Percentiles rank a stretch among this genome's conserved stretches.
These are phyloP conservation scores for Santalum album DNA, from an alignment of 164 flowering plant species.

Conservation along the genomic window DNA sequence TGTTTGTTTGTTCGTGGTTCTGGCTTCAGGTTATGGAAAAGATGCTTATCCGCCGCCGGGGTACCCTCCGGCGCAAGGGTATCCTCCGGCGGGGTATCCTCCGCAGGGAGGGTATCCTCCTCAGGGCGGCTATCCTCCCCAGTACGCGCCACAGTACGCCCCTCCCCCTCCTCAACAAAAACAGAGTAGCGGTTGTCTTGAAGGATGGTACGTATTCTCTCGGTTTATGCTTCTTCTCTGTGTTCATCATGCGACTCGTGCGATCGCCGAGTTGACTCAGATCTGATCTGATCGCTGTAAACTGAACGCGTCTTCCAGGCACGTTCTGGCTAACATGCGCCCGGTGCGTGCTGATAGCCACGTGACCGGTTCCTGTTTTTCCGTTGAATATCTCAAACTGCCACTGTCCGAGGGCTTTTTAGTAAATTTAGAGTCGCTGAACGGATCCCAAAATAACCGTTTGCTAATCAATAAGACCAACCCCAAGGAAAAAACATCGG, in stretches of 20 bases:
- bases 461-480: no score
- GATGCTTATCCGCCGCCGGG: slow-evolving; percentile 1
- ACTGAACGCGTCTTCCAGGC: neutral
- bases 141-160: slow-evolving; percentile 19
- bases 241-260: no score
- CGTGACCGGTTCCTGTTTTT: no score
- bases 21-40: neutral
- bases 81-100: slow-evolving; percentile 27
- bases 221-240: slow-evolving; percentile 3
- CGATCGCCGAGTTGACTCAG: neutral
- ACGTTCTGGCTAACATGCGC: neutral
- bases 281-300: slow-evolving; percentile 8
- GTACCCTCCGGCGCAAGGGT: neutral
- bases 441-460: no score
- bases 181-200: slow-evolving; percentile 26
- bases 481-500: no score
- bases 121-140: slow-evolving; percentile 21
- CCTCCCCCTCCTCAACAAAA: slow-evolving; percentile 36
- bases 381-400: no score
- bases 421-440: no score
- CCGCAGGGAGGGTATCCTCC: slow-evolving; percentile 10
- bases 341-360: neutral
- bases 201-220: slow-evolving; percentile 46
- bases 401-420: no score
- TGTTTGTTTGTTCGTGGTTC: neutral